A percentile compares a stretch with the other conserved stretches of the same genome.
phyloP scores from a whole-genome alignment of 164 flowering plant genomes.

The Kingdonia uniflora region DNA sequence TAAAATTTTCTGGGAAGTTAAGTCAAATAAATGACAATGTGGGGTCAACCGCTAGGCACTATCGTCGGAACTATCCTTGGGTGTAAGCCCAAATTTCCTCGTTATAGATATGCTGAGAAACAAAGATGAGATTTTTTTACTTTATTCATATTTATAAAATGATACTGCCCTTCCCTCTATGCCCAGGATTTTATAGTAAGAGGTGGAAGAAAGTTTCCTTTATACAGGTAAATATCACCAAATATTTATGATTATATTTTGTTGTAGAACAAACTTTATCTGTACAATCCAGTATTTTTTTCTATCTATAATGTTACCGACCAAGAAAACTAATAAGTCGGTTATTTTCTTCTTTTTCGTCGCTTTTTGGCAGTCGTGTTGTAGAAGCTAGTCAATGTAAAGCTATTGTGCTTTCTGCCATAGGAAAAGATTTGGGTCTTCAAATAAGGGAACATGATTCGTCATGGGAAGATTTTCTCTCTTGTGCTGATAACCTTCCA shows the following conservation, averaged over 20 bases:
- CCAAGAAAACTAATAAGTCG: too few relatives aligned
- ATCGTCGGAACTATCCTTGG: too few relatives aligned
- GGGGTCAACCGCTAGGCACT: too few relatives aligned
- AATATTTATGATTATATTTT: too few relatives aligned
- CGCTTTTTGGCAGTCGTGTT: constrained; percentile 53
- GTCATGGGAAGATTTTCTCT: constrained; percentile 71
- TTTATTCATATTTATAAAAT: constrained; percentile 3
- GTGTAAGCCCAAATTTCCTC: too few relatives aligned
- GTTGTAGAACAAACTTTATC: too few relatives aligned
- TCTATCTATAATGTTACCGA: too few relatives aligned
- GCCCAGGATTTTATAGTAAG: constrained; percentile 78
- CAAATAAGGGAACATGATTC: constrained; percentile 60
- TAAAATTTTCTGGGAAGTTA: too few relatives aligned
- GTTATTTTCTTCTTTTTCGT: too few relatives aligned
- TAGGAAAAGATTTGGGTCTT: constrained; percentile 43
- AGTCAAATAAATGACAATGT: background rate
- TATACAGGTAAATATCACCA: constrained; percentile 54
- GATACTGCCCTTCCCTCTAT: constrained; percentile 7
- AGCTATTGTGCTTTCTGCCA: constrained; percentile 69
- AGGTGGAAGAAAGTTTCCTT: constrained; percentile 74
- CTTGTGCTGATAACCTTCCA: constrained; percentile 25
- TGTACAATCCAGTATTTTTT: too few relatives aligned
- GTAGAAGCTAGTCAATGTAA: constrained; percentile 52
- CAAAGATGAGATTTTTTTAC: background rate
- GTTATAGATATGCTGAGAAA: too few relatives aligned